Evolutionary conservation across 2,329 filamentous ascomycete species (phyloP).

Genomic region (Chrysoporthe deuterocubensis): DNA sequence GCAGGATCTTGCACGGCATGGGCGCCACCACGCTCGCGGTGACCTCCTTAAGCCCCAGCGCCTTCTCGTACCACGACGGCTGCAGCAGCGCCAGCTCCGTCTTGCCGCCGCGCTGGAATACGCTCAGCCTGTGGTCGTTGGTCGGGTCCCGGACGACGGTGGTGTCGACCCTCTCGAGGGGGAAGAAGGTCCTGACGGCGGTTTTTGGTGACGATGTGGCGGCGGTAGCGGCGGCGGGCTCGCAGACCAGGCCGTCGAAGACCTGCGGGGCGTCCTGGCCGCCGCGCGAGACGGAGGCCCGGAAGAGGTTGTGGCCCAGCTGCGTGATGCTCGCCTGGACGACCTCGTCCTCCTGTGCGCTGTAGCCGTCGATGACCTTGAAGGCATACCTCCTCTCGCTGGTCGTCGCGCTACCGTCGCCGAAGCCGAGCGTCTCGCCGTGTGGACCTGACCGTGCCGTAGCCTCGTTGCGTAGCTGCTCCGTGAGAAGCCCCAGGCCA

Average conservation of each 20-base stretch:
- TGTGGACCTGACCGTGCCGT: slow-evolving; percentile 42
- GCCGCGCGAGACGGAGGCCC: slow-evolving; percentile 49
- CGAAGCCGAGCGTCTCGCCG: slow-evolving; percentile 60
- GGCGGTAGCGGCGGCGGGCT: slow-evolving; percentile 38
- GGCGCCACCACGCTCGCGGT: slow-evolving; percentile 85
- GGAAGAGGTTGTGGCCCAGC: slow-evolving; percentile 51
- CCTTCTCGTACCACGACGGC: slow-evolving; percentile 85
- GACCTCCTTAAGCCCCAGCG: slow-evolving; percentile 79
- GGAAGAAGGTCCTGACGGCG: slow-evolving; percentile 74
- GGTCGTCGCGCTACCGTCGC: slow-evolving; percentile 44
- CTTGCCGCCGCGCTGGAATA: slow-evolving; percentile 74
- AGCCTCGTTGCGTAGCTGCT: slow-evolving; percentile 45
- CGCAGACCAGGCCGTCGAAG: slow-evolving; percentile 52
- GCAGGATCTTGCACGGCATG: slow-evolving; percentile 96
- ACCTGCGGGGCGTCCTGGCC: slow-evolving; percentile 43
- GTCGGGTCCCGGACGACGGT: slow-evolving; percentile 68
- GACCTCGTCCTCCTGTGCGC: slow-evolving; percentile 66
- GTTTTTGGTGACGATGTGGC: slow-evolving; percentile 34
- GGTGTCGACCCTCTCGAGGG: slow-evolving; percentile 76
- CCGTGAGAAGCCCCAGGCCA: slow-evolving; percentile 72
- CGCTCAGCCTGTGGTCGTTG: slow-evolving; percentile 64
- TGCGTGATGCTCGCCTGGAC: slow-evolving; percentile 57
- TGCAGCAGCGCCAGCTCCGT: slow-evolving; percentile 60
- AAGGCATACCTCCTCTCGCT: slow-evolving; percentile 55
- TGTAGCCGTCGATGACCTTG: slow-evolving; percentile 63